phyloP scores from a whole-genome alignment of 257 asterid species.

The Rubia yunnanensis region DNA sequence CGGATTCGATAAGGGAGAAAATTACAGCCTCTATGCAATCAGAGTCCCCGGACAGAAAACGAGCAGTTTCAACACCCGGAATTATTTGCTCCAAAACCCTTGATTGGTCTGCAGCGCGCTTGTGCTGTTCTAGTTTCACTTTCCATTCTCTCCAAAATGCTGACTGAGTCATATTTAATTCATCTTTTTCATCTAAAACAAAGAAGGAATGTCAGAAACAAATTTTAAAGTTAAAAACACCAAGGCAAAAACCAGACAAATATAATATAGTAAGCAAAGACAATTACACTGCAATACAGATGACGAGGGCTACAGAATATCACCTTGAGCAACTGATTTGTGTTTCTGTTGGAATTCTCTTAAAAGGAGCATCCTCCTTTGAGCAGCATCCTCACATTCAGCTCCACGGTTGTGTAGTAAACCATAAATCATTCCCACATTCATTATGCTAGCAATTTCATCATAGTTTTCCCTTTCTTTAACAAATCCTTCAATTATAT shows the following conservation, averaged over 20 bases:
- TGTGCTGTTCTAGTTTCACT: constrained; percentile 83
- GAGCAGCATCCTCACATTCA: constrained; percentile 66
- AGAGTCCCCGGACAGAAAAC: constrained; percentile 74
- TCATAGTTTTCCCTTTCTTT: constrained; percentile 49
- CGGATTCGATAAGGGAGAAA: constrained; percentile 66
- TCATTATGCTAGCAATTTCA: constrained; percentile 83
- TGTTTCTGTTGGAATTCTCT: constrained; percentile 59
- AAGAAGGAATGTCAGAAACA: constrained; percentile 7
- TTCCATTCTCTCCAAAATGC: constrained; percentile 99
- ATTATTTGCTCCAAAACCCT: constrained; percentile 81
- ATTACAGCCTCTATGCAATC: constrained; percentile 60
- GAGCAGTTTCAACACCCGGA: constrained; percentile 84
- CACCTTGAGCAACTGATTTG: constrained; percentile 63
- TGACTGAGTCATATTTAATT: constrained; percentile 74
- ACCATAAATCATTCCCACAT: constrained; percentile 83
- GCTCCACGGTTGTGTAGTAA: constrained; percentile 65
- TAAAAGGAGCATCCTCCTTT: constrained; percentile 69
- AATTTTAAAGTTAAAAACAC: constrained; percentile 10
- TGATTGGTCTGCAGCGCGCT: constrained; percentile 68
- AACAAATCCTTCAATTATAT: constrained; percentile 76
- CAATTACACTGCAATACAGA: constrained; percentile 12
- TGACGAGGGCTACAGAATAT: constrained; percentile 13
- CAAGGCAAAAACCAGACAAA: constrained; percentile 6
- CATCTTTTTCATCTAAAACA: constrained; percentile 67
- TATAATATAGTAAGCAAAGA: constrained; percentile 8